Conservation (phyloP, 2,329 filamentous ascomycete species). For the Ophiostoma novo-ulmi region DNA sequence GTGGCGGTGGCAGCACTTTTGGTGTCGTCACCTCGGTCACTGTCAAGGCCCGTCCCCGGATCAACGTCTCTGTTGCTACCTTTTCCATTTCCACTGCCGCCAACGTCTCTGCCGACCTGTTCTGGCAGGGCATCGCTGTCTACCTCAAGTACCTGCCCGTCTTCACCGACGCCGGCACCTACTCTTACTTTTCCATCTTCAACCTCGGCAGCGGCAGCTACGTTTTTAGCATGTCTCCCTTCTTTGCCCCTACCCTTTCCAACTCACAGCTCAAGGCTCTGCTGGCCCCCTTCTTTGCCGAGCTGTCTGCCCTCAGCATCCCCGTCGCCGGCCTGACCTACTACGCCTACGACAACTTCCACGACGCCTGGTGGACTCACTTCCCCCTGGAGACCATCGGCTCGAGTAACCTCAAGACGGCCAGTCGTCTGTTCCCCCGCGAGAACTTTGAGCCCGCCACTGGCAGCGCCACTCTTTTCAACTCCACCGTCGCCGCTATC, state of each 20-base stretch:
- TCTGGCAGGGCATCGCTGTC: conserved; percentile 33
- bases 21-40: conserved; percentile 36
- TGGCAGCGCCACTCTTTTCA: conserved; percentile 35
- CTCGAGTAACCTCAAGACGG: conserved; percentile 27
- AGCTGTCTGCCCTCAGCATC: conserved; percentile 30
- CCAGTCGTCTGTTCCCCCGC: conserved; percentile 33
- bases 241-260: conserved; percentile 29
- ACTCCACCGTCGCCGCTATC: conserved; percentile 32
- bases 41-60: conserved; percentile 26
- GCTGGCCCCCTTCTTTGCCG: conserved; percentile 29
- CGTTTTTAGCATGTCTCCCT: conserved; percentile 31
- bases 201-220: conserved; percentile 26
- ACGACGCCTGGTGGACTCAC: conserved; percentile 43
- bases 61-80: conserved; percentile 29
- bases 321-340: conserved; percentile 25
- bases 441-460: conserved; percentile 31
- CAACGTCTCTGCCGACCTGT: conserved; percentile 42
- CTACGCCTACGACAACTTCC: conserved; percentile 37
- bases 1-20: conserved; percentile 41
- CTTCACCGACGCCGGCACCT: conserved; percentile 32
- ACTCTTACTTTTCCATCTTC: conserved; percentile 34
- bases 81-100: conserved; percentile 27
- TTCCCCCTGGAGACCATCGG: conserved; percentile 38
- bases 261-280: conserved; percentile 27
- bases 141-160: conserved; percentile 32